phyloP scores from a whole-genome alignment of 73 alveolate species.

The Blepharisma stoltei region DNA sequence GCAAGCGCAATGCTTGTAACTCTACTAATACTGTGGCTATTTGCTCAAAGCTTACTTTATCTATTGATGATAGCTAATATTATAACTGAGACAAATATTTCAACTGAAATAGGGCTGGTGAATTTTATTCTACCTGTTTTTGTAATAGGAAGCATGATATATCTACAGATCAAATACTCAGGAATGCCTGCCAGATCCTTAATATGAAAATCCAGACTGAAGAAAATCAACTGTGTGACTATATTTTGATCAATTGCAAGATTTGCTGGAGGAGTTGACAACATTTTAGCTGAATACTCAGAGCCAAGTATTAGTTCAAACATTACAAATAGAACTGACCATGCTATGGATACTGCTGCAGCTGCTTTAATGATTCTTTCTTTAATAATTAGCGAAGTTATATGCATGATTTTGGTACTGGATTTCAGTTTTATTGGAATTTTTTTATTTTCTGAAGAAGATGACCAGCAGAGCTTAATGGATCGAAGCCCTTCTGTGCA shows the following conservation, averaged over 20 bases:
- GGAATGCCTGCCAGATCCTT: not conserved
- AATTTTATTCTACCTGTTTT: constrained; percentile 19
- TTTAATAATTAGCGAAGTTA: constrained; percentile 9
- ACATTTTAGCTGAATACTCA: not conserved
- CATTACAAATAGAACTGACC: not conserved
- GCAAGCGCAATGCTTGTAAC: too few relatives aligned
- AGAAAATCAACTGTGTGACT: not conserved
- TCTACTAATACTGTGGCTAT: not conserved
- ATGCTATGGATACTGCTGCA: not conserved
- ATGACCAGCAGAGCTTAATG: not conserved
- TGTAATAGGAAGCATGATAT: not conserved
- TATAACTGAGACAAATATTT: not conserved
- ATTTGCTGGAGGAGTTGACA: not conserved
- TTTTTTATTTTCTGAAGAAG: constrained; percentile 26
- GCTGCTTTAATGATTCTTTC: not conserved
- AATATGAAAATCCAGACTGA: not conserved
- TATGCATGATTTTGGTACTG: not conserved
- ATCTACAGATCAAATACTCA: not conserved
- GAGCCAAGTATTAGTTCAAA: not conserved
- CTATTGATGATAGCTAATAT: not conserved
- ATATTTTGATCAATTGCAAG: constrained; percentile 22
- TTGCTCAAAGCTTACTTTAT: constrained; percentile 5
- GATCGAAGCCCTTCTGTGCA: too few relatives aligned
- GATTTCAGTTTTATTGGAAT: constrained; percentile 13
- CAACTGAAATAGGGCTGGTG: not conserved